Conservation (phyloP, 768 basidiomycete species). For the Strobilomyces echinocephalus region DNA sequence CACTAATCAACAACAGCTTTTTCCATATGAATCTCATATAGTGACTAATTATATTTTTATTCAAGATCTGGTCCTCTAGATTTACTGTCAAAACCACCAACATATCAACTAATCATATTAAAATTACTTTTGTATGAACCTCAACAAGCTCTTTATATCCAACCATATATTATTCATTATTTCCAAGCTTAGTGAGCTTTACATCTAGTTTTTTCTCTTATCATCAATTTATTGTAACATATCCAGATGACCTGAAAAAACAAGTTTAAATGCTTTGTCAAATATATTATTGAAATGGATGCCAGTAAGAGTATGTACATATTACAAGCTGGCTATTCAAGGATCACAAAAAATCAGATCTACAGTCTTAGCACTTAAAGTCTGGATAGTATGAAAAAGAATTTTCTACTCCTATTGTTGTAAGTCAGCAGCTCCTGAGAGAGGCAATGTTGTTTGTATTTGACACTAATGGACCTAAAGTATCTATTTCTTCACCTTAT, state of each 20-base stretch:
- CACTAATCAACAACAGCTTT: neutral
- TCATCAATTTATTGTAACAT: too few relatives aligned
- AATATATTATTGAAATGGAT: neutral
- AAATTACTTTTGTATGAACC: neutral
- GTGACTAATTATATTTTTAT: neutral
- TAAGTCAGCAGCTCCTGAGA: neutral
- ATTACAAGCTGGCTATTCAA: neutral
- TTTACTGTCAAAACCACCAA: too few relatives aligned
- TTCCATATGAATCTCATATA: neutral
- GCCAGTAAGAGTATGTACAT: neutral
- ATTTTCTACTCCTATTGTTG: neutral
- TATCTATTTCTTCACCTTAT: too few relatives aligned
- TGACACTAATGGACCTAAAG: too few relatives aligned
- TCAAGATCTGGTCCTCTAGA: neutral
- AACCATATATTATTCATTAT: neutral
- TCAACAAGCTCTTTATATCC: neutral
- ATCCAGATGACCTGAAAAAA: too few relatives aligned
- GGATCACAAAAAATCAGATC: neutral
- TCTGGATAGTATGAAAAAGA: neutral
- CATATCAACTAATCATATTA: too few relatives aligned
- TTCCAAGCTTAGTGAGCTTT: neutral
- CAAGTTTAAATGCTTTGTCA: neutral
- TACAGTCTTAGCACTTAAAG: constrained; percentile 2
- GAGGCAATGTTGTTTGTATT: neutral
- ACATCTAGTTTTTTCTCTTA: neutral